Conservation (phyloP, 106 monocot species). For the Dendrobium huoshanense region DNA sequence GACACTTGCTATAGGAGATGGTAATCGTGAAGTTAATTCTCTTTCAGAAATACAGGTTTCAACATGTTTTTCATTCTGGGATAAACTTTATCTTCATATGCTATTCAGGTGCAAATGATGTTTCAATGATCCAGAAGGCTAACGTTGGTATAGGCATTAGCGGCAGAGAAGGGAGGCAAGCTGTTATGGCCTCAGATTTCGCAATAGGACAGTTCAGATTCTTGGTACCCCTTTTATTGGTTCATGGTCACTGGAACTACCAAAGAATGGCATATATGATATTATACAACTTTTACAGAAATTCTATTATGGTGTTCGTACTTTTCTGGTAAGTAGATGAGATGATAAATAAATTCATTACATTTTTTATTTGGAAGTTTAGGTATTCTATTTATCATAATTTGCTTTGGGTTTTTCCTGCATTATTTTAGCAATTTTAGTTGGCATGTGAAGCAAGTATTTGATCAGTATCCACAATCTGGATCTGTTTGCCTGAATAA, state of each 20-base stretch:
- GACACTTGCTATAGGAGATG: conserved; percentile 97
- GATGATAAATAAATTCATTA: not conserved
- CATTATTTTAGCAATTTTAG: not conserved
- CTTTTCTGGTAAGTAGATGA: conserved; percentile 67
- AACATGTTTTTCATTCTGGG: not conserved
- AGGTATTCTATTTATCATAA: not conserved
- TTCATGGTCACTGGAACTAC: conserved; percentile 99
- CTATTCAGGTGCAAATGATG: conserved; percentile 88
- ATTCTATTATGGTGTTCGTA: conserved; percentile 68
- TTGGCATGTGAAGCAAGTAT: not conserved
- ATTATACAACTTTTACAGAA: conserved; percentile 96
- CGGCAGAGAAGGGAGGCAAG: conserved; percentile 91
- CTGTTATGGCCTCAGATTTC: conserved; percentile 99
- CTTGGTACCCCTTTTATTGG: conserved; percentile 83
- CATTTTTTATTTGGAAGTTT: not conserved
- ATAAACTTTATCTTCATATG: not conserved
- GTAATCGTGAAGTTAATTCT: conserved; percentile 22
- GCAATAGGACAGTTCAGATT: conserved; percentile 99
- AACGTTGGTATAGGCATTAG: conserved; percentile 97
- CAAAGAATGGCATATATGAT: conserved; percentile 97
- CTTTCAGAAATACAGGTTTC: not conserved
- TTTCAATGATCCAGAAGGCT: conserved; percentile 99
- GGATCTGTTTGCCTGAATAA: no score
- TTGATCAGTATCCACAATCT: no score
- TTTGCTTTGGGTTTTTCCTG: not conserved